Base-by-base conservation (phyloP, 139 green algal genomes). In the Tetraselmis chui region DNA sequence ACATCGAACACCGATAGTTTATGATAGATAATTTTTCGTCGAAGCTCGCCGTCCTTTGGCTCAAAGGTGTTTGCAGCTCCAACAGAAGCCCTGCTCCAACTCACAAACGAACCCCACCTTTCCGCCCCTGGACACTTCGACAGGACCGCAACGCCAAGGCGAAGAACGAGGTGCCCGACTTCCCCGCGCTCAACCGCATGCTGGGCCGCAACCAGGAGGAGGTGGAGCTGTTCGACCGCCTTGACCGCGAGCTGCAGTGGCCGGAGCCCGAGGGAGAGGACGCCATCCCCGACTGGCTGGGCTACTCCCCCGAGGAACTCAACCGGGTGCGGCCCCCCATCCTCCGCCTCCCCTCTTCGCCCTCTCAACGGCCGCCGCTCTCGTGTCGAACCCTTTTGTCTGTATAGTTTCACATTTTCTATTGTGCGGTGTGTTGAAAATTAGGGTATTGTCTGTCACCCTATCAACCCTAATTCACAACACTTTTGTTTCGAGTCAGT, bases 171-270 rank as follows among this genome's bases (percentile, higher is more conserved):
- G 90, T 92, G 32, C 87, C 87, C 30, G 85, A 82, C 1, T 85
- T 87, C 59, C 29, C 85, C 28, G 83, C 89, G 75, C 86, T 96
- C 31, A 94, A 96, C 88, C 82, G 79, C 58, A 81, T 85, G 84
- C 79, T 94, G 59, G 91, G 90, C 23, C 82, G 91, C 27, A 79
- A 76, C 28, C 67, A 2, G 79, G 75, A 88, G 5, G 87, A 93
- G 84, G 75, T 87, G 2, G 83, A 84, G 59, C 78, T 88, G 59
- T 92, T 92, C 79, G 67, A 84, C 30, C 59, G 59, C 1, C 45
- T 92, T 59, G 89, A 93, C 75, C 11, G 2, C n/a, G 86, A 92
- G 59, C n/a, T 87, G 28, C 24, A 82, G 1, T 90, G 88, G 84
- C 84, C 87, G 0, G 79, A 74, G 78, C 32, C 23, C 31, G 58